Conservation (phyloP, 2,329 filamentous ascomycete genomes). For the Colletotrichum sublineola region DNA sequence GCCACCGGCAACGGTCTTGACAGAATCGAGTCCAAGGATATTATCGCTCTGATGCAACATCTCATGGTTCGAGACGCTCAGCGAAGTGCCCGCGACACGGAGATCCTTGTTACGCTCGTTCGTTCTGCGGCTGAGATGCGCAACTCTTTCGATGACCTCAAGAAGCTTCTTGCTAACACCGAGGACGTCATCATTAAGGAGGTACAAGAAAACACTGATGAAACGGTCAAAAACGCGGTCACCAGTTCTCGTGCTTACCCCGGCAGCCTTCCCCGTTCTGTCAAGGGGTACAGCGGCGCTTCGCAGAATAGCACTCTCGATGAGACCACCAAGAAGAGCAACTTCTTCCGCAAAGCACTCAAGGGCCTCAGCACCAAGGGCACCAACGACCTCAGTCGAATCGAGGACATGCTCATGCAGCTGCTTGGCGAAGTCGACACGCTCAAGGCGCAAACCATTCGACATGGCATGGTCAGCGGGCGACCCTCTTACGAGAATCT, state of each 20-base stretch:
- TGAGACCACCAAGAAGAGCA: conserved; percentile 84
- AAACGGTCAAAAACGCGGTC: conserved; percentile 84
- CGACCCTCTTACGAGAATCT: conserved; percentile 78
- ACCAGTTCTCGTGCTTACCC: conserved; percentile 90
- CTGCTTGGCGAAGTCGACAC: conserved; percentile 92
- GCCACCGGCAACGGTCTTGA: conserved; percentile 90
- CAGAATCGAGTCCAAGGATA: conserved; percentile 94
- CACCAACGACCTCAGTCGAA: conserved; percentile 86
- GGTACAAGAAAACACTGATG: conserved; percentile 89
- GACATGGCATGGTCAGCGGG: conserved; percentile 59
- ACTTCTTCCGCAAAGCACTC: conserved; percentile 93
- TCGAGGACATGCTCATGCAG: conserved; percentile 93
- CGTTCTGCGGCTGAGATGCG: conserved; percentile 97
- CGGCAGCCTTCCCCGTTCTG: conserved; percentile 70
- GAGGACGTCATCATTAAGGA: conserved; percentile 90
- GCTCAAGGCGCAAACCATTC: conserved; percentile 73
- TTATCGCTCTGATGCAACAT: conserved; percentile 98
- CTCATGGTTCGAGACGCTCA: conserved; percentile 97
- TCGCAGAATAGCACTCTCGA: conserved; percentile 69
- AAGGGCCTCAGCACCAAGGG: conserved; percentile 91
- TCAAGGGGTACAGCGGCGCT: conserved; percentile 60
- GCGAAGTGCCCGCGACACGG: conserved; percentile 94
- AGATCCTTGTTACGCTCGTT: conserved; percentile 94
- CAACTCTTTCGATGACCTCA: conserved; percentile 95
- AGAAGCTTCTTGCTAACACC: conserved; percentile 89